phyloP scores from a whole-genome alignment of 148 eudicot genomes.

The Rhododendron williamsianum region DNA sequence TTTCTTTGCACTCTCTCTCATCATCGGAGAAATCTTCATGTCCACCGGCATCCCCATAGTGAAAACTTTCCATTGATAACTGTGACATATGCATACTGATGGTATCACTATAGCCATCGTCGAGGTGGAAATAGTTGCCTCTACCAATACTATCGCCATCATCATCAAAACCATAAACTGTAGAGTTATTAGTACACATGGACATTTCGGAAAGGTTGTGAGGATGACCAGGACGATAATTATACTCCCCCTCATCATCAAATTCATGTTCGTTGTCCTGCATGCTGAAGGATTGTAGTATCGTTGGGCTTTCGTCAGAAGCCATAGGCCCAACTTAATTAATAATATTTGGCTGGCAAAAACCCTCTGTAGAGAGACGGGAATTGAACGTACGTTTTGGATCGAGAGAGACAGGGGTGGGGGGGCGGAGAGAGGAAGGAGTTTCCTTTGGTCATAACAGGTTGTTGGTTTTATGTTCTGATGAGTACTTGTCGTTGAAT shows the following conservation, averaged over 20 bases:
- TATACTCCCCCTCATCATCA: background rate
- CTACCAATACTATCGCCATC: background rate
- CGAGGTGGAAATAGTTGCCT: background rate
- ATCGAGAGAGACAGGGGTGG: background rate
- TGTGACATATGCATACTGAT: background rate
- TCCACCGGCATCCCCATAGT: background rate
- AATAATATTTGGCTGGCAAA: background rate
- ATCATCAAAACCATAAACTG: background rate
- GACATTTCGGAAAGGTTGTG: background rate
- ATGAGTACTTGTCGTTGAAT: background rate
- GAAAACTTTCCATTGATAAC: slow-evolving; percentile 13
- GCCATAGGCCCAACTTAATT: background rate
- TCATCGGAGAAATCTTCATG: background rate
- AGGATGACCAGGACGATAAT: background rate
- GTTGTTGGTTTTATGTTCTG: background rate
- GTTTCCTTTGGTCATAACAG: background rate
- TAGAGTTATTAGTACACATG: slow-evolving; percentile 3
- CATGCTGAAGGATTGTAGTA: background rate
- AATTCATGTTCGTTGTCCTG: background rate
- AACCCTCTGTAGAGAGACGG: background rate
- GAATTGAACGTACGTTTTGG: background rate
- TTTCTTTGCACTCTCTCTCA: background rate
- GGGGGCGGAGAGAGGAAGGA: background rate
- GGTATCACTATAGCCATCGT: background rate
- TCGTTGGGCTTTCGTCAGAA: background rate